A percentile compares a stretch with the other conserved stretches of the same genome.
These are phyloP conservation scores for Nyssa sinensis DNA, from an alignment of 148 eudicot species.

Conservation along the genomic window DNA sequence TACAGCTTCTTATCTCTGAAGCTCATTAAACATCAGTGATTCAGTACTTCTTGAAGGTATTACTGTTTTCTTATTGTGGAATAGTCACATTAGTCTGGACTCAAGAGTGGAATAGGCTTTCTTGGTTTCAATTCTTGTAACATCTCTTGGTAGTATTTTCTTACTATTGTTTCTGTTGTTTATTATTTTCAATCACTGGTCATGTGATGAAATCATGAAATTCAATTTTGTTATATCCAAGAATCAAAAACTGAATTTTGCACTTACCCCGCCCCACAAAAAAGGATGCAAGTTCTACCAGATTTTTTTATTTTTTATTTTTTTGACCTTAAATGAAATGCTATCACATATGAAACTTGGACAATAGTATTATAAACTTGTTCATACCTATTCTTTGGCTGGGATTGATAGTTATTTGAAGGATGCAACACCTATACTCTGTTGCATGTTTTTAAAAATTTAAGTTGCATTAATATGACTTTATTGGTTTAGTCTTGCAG, in stretches of 20 bases:
- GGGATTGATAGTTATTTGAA: not conserved
- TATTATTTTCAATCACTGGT: too few species aligned
- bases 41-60: conserved; percentile 6
- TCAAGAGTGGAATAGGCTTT: conserved; percentile 4
- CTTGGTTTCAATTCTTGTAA: not conserved
- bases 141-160: not conserved
- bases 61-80: not conserved
- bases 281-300: too few species aligned
- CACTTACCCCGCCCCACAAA: too few species aligned
- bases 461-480: not conserved
- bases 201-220: too few species aligned
- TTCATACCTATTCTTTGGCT: not conserved
- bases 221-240: too few species aligned
- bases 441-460: not conserved
- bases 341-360: too few species aligned
- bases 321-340: too few species aligned
- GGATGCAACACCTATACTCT: not conserved
- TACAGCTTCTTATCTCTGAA: not conserved
- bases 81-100: not conserved
- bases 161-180: too few species aligned
- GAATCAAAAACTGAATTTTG: too few species aligned
- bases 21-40: too few species aligned
- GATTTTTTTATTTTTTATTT: too few species aligned
- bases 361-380: not conserved
- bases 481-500: not conserved